Evolutionary conservation across 208 protist genomes (phyloP).

Genomic region (Acanthamoeba lenticulata): DNA sequence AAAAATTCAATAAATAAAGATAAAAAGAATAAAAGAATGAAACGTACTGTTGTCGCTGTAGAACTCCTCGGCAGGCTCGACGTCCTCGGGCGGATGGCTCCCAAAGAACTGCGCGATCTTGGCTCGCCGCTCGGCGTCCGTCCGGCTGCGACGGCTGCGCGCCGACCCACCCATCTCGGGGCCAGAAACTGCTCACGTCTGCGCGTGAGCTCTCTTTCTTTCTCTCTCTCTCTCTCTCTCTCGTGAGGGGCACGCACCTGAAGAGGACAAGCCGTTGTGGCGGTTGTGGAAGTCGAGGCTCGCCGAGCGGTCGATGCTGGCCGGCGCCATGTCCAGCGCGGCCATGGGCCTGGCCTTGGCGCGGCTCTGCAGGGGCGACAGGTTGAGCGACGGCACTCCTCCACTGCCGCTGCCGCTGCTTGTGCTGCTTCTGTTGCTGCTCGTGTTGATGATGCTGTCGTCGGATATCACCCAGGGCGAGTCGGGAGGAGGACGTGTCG

Average conservation of each 20-base stretch:
- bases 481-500: no score
- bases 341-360: neutral
- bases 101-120: constrained; percentile 5
- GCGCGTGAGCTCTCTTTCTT: no score
- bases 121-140: neutral
- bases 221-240: no score
- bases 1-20: neutral
- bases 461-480: neutral
- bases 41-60: neutral
- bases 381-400: neutral
- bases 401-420: neutral
- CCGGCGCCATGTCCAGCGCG: neutral
- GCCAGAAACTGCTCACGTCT: no score
- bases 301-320: no score
- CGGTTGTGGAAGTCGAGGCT: neutral
- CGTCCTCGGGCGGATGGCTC: neutral
- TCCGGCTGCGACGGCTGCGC: neutral
- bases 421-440: neutral
- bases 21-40: no score
- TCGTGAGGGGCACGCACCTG: neutral
- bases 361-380: neutral
- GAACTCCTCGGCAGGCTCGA: neutral
- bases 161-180: neutral
- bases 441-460: neutral
- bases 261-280: neutral